Evolutionary conservation across 2,329 filamentous ascomycete species (phyloP), one percentile per base, ranked within the genome.

Genomic region (Epichloe elymi): DNA sequence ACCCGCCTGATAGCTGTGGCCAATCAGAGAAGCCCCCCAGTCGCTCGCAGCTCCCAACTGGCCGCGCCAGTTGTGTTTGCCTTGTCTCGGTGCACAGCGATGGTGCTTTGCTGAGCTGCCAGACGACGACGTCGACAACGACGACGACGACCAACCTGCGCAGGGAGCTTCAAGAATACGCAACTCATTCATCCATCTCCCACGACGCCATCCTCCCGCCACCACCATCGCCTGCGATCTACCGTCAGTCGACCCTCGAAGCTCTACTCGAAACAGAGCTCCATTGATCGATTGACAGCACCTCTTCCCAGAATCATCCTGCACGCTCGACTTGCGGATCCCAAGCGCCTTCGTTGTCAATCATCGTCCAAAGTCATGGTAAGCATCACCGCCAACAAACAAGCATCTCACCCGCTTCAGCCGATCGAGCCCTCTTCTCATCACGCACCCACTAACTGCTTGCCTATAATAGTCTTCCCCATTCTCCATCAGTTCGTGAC

Each of bases 401-500:
- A 10, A 33, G 14, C 42, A 12, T 44, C 23, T 44, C 15, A 19
- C 14, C 42, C 14, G 33, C 41, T 19, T 20, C 20, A 17, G 11
- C 30, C 33, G 30, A 15, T 20, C 8, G n/a, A 4, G 10, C 11
- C 15, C 14, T 20, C 26, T 33, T 12, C 43, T 30, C 35, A 19
- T 35, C 26, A 39, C 19, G 17, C 30, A 35, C 3, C 20, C 19
- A 58, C 63, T 64, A 59, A 63, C 57, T 65, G 64, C 51, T 60
- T 49, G 49, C 41, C 49, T 50, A 23, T 37, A 57, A 54, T 67
- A 95, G 89, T 83, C 83, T 66, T 93, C 86, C 59, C 90, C 89
- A 60, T 95, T 95, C 80, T 85, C 88, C 69, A 95, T 95, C 83
- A 96, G 89, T 95, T 78, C 68, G 80, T 60, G 47, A 36, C 53